Evolutionary conservation across 768 basidiomycete species (phyloP).

Genomic region (Trametes cingulata): DNA sequence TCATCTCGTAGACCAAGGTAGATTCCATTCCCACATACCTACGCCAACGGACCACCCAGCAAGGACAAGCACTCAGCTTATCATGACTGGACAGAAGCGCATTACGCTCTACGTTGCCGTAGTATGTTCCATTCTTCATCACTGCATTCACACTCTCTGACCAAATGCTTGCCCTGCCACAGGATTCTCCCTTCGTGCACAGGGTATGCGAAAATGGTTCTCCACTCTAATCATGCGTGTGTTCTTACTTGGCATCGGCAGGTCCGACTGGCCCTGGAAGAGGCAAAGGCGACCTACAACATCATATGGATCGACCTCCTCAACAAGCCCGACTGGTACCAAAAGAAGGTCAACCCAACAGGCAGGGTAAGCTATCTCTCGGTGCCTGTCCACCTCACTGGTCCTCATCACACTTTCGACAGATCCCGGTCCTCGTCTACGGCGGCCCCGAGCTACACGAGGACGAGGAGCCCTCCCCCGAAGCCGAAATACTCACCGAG

Average conservation of each 20-base stretch:
- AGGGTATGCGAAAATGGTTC: background rate
- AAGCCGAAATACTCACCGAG: constrained; percentile 60
- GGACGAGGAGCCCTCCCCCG: constrained; percentile 53
- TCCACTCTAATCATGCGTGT: too few relatives aligned
- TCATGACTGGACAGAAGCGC: background rate
- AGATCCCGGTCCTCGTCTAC: constrained; percentile 62
- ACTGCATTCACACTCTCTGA: background rate
- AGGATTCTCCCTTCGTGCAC: constrained; percentile 16
- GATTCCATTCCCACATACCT: too few relatives aligned
- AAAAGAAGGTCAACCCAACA: constrained; percentile 60
- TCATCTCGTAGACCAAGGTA: too few relatives aligned
- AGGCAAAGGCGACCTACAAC: constrained; percentile 49
- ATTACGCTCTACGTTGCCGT: constrained; percentile 1
- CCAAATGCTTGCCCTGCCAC: background rate
- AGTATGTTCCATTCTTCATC: background rate
- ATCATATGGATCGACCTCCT: constrained; percentile 57
- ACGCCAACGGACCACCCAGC: too few relatives aligned
- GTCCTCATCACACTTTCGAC: constrained; percentile 23
- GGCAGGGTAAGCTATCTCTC: constrained; percentile 49
- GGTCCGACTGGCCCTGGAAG: constrained; percentile 60
- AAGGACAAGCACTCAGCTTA: too few relatives aligned
- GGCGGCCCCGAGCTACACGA: constrained; percentile 58
- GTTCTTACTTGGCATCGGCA: constrained; percentile 23
- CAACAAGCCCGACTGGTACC: constrained; percentile 73
- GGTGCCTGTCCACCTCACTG: background rate